A percentile compares a stretch with the other conserved stretches of the same genome.
These are phyloP conservation scores for Penicillium sp. DNA, from an alignment of 2,329 filamentous ascomycete genomes.

Conservation along the genomic window DNA sequence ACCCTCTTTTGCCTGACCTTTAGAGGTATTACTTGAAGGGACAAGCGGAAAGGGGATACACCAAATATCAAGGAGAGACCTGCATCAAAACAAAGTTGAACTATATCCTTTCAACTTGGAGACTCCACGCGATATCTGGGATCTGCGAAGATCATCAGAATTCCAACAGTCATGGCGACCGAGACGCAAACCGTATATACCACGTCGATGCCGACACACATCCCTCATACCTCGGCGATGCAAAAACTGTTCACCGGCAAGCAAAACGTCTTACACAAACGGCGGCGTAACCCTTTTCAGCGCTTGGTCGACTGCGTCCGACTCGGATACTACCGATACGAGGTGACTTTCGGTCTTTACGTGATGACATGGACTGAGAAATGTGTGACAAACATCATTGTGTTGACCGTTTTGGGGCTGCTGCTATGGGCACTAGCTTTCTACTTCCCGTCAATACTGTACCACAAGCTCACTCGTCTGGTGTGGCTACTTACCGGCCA, in stretches of 20 bases:
- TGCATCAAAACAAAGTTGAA: background rate
- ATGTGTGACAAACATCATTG: slow-evolving; percentile 42
- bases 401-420: slow-evolving; percentile 36
- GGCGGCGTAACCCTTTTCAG: slow-evolving; percentile 27
- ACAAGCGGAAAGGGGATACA: background rate
- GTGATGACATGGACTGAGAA: slow-evolving; percentile 48
- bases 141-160: slow-evolving; percentile 1
- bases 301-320: slow-evolving; percentile 34
- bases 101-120: background rate
- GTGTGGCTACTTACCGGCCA: slow-evolving; percentile 42
- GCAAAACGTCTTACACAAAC: slow-evolving; percentile 25
- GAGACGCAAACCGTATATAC: slow-evolving; percentile 39
- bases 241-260: slow-evolving; percentile 37
- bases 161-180: slow-evolving; percentile 25
- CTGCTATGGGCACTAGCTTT: slow-evolving; percentile 39
- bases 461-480: slow-evolving; percentile 36
- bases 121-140: background rate
- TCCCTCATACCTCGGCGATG: slow-evolving; percentile 31
- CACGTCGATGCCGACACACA: slow-evolving; percentile 27
- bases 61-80: background rate
- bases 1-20: background rate
- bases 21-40: background rate
- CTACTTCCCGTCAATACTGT: slow-evolving; percentile 40
- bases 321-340: slow-evolving; percentile 49
- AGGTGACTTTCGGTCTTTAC: slow-evolving; percentile 48